Evolutionary conservation across 108 stramenopile genomes (phyloP).

Genomic region (Cyclotella cryptica): DNA sequence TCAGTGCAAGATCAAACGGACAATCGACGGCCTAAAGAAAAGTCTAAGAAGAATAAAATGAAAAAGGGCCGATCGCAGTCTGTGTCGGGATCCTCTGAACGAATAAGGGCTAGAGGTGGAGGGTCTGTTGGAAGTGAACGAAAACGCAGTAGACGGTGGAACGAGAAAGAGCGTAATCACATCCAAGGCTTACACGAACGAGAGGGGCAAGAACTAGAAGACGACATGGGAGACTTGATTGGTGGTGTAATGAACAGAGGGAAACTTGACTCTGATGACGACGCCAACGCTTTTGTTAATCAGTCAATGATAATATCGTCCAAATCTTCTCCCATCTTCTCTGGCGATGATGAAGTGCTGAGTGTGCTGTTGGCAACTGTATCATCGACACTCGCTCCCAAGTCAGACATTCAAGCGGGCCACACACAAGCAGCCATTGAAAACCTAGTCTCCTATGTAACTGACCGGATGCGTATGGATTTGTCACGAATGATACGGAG

Average conservation of each 20-base stretch:
- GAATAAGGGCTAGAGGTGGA: conserved; percentile 25
- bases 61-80: conserved; percentile 12
- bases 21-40: not conserved
- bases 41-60: conserved; percentile 4
- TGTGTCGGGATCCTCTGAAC: not conserved
- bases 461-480: conserved; percentile 32
- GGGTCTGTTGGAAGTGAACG: conserved; percentile 22
- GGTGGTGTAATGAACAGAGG: conserved; percentile 25
- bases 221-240: conserved; percentile 23
- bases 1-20: not conserved
- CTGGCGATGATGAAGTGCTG: conserved; percentile 33
- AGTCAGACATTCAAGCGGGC: conserved; percentile 30
- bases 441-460: conserved; percentile 18
- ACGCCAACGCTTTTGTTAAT: not conserved
- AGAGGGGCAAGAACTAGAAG: conserved; percentile 11
- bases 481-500: conserved; percentile 26
- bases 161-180: not conserved
- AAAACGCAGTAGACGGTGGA: conserved; percentile 4
- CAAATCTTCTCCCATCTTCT: conserved; percentile 27
- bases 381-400: conserved; percentile 18
- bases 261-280: conserved; percentile 4
- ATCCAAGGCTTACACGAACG: not conserved
- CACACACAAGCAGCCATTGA: conserved; percentile 37
- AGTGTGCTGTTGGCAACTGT: conserved; percentile 24
- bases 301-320: conserved; percentile 29